Conservation (phyloP, 2,329 filamentous ascomycete genomes). For the Cytospora schulzeri region DNA sequence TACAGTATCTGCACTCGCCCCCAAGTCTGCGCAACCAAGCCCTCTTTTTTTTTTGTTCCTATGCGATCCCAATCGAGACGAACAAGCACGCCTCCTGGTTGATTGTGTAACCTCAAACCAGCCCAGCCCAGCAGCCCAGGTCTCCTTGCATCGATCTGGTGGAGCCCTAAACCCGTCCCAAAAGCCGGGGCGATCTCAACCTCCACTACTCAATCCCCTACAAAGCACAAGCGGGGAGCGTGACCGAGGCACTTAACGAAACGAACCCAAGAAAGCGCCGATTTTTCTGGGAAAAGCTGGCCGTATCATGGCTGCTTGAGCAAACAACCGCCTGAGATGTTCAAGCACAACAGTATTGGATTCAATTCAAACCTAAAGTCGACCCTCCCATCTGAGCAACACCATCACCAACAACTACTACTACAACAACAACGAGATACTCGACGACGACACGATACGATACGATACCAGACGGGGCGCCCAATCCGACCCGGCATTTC, state of each 20-base stretch:
- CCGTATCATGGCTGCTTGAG: neutral
- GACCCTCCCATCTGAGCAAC: conserved; percentile 3
- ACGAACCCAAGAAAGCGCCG: neutral
- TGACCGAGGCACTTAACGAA: neutral
- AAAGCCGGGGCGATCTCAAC: neutral
- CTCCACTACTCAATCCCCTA: conserved; percentile 1
- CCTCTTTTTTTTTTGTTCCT: neutral
- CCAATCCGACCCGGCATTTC: neutral
- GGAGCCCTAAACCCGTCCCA: neutral
- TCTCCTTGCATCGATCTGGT: conserved; percentile 1
- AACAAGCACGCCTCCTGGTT: neutral
- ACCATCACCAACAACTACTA: no score
- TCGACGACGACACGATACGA: neutral
- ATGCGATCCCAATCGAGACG: conserved; percentile 1
- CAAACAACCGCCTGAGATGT: neutral
- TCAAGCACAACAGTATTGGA: neutral
- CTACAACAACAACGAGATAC: neutral
- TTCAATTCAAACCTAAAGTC: neutral
- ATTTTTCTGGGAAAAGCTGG: no score
- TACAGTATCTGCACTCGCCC: neutral
- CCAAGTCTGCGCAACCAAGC: neutral
- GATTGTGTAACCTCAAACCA: neutral
- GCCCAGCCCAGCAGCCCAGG: neutral
- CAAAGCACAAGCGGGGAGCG: neutral
- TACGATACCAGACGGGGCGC: conserved; percentile 5